Percentiles rank a stretch among this genome's conserved stretches.
phyloP scores from a whole-genome alignment of 768 basidiomycete species.

The Cyathus striatus region DNA sequence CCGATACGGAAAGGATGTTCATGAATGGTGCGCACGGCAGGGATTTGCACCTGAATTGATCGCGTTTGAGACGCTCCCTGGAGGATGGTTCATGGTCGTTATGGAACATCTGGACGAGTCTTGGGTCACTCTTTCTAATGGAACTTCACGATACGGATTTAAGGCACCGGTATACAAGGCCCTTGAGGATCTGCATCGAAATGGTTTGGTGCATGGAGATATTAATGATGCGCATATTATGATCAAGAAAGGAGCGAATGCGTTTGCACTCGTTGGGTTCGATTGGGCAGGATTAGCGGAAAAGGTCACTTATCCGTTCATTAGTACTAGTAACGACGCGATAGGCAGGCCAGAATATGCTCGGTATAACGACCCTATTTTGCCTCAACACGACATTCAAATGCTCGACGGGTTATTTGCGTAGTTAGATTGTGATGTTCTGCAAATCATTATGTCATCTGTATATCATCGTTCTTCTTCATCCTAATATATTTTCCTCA shows the following conservation, averaged over 20 bases:
- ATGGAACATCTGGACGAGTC: slow-evolving; percentile 21
- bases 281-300: slow-evolving; percentile 21
- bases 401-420: no score
- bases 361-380: slow-evolving; percentile 10
- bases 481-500: no score
- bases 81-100: slow-evolving; percentile 25
- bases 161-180: slow-evolving; percentile 3
- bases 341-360: slow-evolving; percentile 16
- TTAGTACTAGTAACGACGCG: slow-evolving; percentile 10
- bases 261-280: slow-evolving; percentile 18
- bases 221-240: slow-evolving; percentile 21
- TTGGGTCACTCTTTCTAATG: slow-evolving; percentile 9
- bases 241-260: slow-evolving; percentile 10
- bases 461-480: no score
- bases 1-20: slow-evolving; percentile 19
- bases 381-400: slow-evolving; percentile 15
- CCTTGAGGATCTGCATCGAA: slow-evolving; percentile 13
- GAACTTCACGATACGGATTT: no score
- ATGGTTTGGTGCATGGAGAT: slow-evolving; percentile 25
- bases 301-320: slow-evolving; percentile 15
- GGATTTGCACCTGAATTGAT: slow-evolving; percentile 19
- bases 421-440: no score
- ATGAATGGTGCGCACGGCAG: slow-evolving; percentile 11
- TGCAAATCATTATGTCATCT: no score
- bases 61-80: slow-evolving; percentile 17